A percentile compares a stretch with the other conserved stretches of the same genome.
Conservation (phyloP, 257 asterid species). For the Solanum tacnaense region DNA sequence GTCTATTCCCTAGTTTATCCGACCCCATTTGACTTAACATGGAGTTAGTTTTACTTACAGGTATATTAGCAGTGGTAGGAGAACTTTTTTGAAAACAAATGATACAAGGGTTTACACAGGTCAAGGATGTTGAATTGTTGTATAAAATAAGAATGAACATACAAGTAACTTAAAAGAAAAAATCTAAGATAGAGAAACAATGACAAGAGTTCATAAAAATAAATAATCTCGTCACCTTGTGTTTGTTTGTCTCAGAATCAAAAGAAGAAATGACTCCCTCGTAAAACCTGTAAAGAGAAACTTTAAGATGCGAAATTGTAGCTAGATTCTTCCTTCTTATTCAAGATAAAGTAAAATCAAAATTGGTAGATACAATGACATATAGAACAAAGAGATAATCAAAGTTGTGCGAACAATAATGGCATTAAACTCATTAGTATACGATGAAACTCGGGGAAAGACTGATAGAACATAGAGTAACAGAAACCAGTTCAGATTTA, state of each 20-base stretch:
- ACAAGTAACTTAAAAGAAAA: not conserved
- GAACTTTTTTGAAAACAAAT: not conserved
- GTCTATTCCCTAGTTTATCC: not conserved
- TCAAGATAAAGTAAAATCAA: not conserved
- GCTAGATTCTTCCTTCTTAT: not conserved
- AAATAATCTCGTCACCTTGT: constrained; percentile 17
- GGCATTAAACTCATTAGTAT: not conserved
- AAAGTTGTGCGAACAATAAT: not conserved
- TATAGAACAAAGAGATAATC: not conserved
- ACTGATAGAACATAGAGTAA: not conserved
- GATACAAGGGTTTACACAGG: not conserved
- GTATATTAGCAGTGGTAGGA: not conserved
- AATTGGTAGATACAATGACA: not conserved
- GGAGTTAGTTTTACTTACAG: not conserved
- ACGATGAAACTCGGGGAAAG: not conserved
- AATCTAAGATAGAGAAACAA: not conserved
- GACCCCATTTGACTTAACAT: not conserved
- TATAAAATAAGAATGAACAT: not conserved
- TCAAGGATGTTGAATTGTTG: not conserved
- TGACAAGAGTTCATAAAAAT: not conserved
- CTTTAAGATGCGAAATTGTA: constrained; percentile 3
- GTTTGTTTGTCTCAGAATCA: constrained; percentile 38
- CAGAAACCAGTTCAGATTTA: not conserved
- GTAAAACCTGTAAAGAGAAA: constrained; percentile 40
- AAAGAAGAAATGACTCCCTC: constrained; percentile 30